A percentile compares a stretch with the other conserved stretches of the same genome.
These are phyloP conservation scores for Gossypioides kirkii DNA, from an alignment of 345 rosid genomes.

Conservation along the genomic window DNA sequence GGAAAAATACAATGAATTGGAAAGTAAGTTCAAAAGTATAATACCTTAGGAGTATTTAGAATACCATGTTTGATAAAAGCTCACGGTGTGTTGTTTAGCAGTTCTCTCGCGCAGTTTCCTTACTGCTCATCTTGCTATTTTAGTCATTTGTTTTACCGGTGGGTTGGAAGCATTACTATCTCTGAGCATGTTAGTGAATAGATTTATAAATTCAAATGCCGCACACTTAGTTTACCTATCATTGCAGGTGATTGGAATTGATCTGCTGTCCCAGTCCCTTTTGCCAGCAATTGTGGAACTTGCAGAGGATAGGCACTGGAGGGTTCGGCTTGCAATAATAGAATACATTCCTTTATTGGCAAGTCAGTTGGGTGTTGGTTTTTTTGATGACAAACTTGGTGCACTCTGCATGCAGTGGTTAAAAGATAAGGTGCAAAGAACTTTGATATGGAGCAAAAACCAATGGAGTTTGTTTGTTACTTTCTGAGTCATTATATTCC, in stretches of 20 bases:
- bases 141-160: not conserved
- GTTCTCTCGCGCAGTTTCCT: not conserved
- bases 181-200: not conserved
- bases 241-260: slow-evolving; percentile 58
- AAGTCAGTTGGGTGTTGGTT: slow-evolving; percentile 70
- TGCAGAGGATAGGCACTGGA: slow-evolving; percentile 68
- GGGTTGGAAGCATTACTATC: not conserved
- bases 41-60: too few species aligned
- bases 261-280: slow-evolving; percentile 51
- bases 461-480: not conserved
- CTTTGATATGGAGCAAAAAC: not conserved
- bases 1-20: too few species aligned
- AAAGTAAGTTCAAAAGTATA: too few species aligned
- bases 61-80: too few species aligned
- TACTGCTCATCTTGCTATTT: not conserved
- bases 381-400: slow-evolving; percentile 81
- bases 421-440: slow-evolving; percentile 60
- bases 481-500: not conserved
- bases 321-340: slow-evolving; percentile 63
- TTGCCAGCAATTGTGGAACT: slow-evolving; percentile 63
- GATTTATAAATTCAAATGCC: not conserved
- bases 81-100: not conserved
- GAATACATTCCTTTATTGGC: slow-evolving; percentile 59
- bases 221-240: not conserved
- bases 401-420: slow-evolving; percentile 88